A percentile compares a stretch with the other conserved stretches of the same genome.
phyloP scores from a whole-genome alignment of 495 filamentous ascomycete species.

The Penicillium longicatenatum region DNA sequence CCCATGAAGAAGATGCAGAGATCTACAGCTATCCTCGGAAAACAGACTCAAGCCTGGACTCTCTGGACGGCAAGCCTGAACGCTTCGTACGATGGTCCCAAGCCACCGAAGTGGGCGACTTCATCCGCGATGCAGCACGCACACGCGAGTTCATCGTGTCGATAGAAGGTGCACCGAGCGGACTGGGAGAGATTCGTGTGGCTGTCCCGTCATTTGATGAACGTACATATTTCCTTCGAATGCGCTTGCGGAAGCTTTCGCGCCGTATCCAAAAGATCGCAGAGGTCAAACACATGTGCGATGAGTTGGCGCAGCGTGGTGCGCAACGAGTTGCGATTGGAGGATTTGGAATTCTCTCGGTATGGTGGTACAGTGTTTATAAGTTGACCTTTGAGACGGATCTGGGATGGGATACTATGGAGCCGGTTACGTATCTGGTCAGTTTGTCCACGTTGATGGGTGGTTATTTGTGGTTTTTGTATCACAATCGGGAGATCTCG shows the following conservation, averaged over 20 bases:
- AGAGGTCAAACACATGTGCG: slow-evolving; percentile 79
- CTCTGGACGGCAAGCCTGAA: slow-evolving; percentile 22
- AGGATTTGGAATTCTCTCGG: slow-evolving; percentile 68
- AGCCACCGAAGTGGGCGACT: slow-evolving; percentile 90
- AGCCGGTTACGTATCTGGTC: slow-evolving; percentile 87
- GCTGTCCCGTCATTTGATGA: slow-evolving; percentile 86
- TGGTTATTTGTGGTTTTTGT: slow-evolving; percentile 92
- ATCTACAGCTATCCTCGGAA: slow-evolving; percentile 40
- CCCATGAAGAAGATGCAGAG: slow-evolving; percentile 35
- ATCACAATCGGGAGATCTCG: slow-evolving; percentile 85
- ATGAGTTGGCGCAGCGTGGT: slow-evolving; percentile 69
- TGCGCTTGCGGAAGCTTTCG: slow-evolving; percentile 71
- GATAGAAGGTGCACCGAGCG: slow-evolving; percentile 67
- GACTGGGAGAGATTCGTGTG: slow-evolving; percentile 67
- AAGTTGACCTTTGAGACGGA: slow-evolving; percentile 76
- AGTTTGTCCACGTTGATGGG: slow-evolving; percentile 81
- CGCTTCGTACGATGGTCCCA: slow-evolving; percentile 87
- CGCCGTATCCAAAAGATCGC: slow-evolving; percentile 65
- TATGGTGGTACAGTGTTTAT: slow-evolving; percentile 83
- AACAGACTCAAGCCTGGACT: slow-evolving; percentile 22
- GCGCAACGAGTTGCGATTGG: slow-evolving; percentile 79
- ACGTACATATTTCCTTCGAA: slow-evolving; percentile 81
- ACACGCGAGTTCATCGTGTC: slow-evolving; percentile 82
- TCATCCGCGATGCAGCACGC: slow-evolving; percentile 87
- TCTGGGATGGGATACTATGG: slow-evolving; percentile 87